Evolutionary conservation across 1,139 yeast species (phyloP).

Genomic region (Zhuliangozyma blackwelliae): DNA sequence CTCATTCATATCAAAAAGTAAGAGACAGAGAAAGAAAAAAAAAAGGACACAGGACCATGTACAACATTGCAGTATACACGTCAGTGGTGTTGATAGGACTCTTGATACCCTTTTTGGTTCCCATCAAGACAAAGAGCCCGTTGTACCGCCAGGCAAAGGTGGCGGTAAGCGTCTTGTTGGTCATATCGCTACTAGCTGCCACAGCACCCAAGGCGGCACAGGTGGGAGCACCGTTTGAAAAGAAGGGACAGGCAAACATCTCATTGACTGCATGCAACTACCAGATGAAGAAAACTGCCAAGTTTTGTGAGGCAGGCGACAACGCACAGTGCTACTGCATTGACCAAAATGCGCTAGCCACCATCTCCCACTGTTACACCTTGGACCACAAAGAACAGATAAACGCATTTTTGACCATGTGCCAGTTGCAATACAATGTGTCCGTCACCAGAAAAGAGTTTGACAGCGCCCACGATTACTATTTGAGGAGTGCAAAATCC

Average conservation of each 20-base stretch:
- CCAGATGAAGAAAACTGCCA: conserved; percentile 17
- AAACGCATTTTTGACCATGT: conserved; percentile 22
- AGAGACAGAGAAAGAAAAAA: no score
- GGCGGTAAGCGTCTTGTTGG: conserved; percentile 13
- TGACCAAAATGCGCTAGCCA: conserved; percentile 35
- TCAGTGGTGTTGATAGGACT: conserved; percentile 15
- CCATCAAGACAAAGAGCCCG: conserved; percentile 12
- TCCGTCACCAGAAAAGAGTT: conserved; percentile 27
- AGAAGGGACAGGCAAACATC: conserved; percentile 24
- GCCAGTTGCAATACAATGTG: conserved; percentile 21
- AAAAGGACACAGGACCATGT: conserved; percentile 11
- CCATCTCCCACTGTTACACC: conserved; percentile 35
- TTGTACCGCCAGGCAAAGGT: conserved; percentile 11
- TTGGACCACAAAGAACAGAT: conserved; percentile 21
- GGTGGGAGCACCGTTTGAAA: conserved; percentile 33
- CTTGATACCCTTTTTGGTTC: conserved; percentile 18
- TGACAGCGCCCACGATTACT: conserved; percentile 33
- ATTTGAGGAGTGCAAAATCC: conserved; percentile 29
- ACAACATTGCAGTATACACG: conserved; percentile 15
- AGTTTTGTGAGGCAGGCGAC: conserved; percentile 19
- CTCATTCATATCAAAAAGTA: no score
- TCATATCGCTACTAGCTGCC: conserved; percentile 19
- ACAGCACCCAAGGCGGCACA: conserved; percentile 30
- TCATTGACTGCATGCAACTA: conserved; percentile 30
- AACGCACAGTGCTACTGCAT: conserved; percentile 16